A percentile compares a stretch with the other conserved stretches of the same genome.
Evolutionary conservation across 148 eudicot genomes (phyloP).

Genomic region (Rhododendron kiyosumense): DNA sequence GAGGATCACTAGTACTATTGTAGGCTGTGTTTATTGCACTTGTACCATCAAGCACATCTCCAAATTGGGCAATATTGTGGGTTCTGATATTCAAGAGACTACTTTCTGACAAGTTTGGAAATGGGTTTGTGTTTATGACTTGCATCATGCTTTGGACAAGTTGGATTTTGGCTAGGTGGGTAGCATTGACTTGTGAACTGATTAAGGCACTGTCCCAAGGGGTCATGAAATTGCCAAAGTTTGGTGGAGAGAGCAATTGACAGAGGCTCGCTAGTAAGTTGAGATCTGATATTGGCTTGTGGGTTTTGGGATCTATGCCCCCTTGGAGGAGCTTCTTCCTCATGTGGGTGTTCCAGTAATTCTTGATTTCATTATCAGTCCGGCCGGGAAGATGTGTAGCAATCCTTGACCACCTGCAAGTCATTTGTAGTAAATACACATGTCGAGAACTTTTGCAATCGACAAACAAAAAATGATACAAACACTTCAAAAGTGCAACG

Average conservation of each 20-base stretch:
- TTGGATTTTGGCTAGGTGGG: slow-evolving; percentile 50
- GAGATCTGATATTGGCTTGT: slow-evolving; percentile 41
- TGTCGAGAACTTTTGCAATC: background rate
- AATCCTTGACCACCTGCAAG: slow-evolving; percentile 53
- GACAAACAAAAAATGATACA: no score
- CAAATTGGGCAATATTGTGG: background rate
- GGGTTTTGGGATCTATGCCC: slow-evolving; percentile 60
- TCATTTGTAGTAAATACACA: background rate
- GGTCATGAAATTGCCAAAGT: slow-evolving; percentile 28
- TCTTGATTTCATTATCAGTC: slow-evolving; percentile 35
- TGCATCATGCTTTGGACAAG: slow-evolving; percentile 50
- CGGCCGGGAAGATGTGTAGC: slow-evolving; percentile 59
- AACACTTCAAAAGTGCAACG: no score
- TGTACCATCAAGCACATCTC: background rate
- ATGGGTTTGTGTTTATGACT: slow-evolving; percentile 20
- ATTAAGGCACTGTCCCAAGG: slow-evolving; percentile 26
- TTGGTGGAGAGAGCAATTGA: slow-evolving; percentile 34
- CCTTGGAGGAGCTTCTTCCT: slow-evolving; percentile 44
- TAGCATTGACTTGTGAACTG: slow-evolving; percentile 14
- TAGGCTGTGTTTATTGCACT: no score
- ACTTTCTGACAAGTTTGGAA: slow-evolving; percentile 7
- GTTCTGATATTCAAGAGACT: background rate
- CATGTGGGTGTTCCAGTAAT: slow-evolving; percentile 54
- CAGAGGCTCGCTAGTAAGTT: slow-evolving; percentile 39
- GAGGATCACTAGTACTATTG: background rate